Evolutionary conservation across 495 filamentous ascomycete genomes (phyloP).

Genomic region (Amorphotheca resinae): DNA sequence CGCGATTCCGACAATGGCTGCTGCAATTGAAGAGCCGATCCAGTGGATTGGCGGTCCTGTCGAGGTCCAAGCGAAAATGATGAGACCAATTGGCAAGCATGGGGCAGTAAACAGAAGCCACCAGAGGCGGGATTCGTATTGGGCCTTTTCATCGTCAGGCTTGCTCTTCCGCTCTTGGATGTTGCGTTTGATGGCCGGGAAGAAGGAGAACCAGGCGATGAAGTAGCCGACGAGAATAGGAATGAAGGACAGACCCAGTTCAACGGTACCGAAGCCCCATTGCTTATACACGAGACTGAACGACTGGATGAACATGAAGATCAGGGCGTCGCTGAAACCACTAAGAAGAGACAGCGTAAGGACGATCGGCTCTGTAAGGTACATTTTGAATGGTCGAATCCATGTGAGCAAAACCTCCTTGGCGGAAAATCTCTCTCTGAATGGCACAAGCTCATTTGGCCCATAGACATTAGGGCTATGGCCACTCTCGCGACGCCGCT

Average conservation of each 20-base stretch:
- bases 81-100: constrained; percentile 52
- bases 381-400: constrained; percentile 67
- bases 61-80: constrained; percentile 57
- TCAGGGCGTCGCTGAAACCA: constrained; percentile 68
- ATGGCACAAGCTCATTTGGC: constrained; percentile 43
- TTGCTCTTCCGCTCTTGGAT: constrained; percentile 35
- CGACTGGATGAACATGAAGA: constrained; percentile 67
- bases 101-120: constrained; percentile 51
- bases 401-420: constrained; percentile 48
- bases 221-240: constrained; percentile 54
- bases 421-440: constrained; percentile 37
- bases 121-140: constrained; percentile 44
- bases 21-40: constrained; percentile 47
- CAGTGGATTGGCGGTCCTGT: constrained; percentile 50
- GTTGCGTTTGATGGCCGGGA: constrained; percentile 50
- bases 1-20: constrained; percentile 50
- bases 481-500: constrained; percentile 46
- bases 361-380: constrained; percentile 65
- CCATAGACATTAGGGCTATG: constrained; percentile 44
- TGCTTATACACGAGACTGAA: constrained; percentile 51
- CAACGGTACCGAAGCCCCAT: constrained; percentile 45
- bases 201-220: constrained; percentile 48
- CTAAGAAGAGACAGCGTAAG: constrained; percentile 57
- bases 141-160: constrained; percentile 44
- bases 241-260: constrained; percentile 49